Base-by-base conservation (phyloP, 306 rosid species). In the Cucurbita ficifolia region DNA sequence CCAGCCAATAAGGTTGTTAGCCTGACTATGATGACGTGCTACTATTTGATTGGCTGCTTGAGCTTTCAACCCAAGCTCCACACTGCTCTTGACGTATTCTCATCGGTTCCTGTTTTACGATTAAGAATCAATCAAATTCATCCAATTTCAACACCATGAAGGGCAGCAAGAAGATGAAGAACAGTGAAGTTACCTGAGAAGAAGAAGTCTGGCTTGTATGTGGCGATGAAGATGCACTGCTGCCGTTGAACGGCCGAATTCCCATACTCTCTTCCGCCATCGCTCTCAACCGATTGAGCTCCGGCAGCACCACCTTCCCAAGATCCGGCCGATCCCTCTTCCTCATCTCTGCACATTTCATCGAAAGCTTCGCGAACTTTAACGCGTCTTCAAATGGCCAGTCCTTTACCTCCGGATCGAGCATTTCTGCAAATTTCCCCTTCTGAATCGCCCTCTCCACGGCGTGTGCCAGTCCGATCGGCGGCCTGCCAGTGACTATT, bases 301-400 rank as follows among this genome's bases (percentile, higher is more conserved):
- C 88, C 13, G 96, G 94, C 29, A 90, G 77, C 38, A 88, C 85
- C 56, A 82, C 76, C 69, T 84, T 88, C 14, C 84, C 96, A 46
- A 90, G 96, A 75, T 93, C 92, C 10, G 96, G 98, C 67, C 97
- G 80, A 77, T 90, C 97, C 79, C 82, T 93, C 60, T 83, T 78
- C 84, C 94, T 88, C 92, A 90, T 85, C 55, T 93, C 96, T 1
- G 91, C 84, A 61, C 98, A 92, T 12, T 78, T 84, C 52, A 90
- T 83, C 22, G 91, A 78, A 38, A 90, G 81, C 69, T 82, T 88
- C 9, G 94, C 89, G 48, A 84, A 86, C 29, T 56, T 76, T 53
- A 88, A 39, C 18, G 98, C 85, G 13, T 90, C 88, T 69, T 90
- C 89, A 13, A 88, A 53, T 17, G 97, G 96, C 92, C 97, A 88